Conservation (phyloP, 345 rosid genomes). For the sweet orange (Citrus sinensis) region DVS_A1.0 CM039167.1:17722501-17723000, state of each 20-base stretch:
- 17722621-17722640: not conserved
- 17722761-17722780: not conserved
- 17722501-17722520: not conserved
- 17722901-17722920: conserved; percentile 17
- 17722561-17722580: not conserved
- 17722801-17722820: not conserved
- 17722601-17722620: not conserved
- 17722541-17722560: not conserved
- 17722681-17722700: not conserved
- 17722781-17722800: not conserved
- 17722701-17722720: not conserved
- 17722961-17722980: not conserved
- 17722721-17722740: not conserved
- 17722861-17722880: conserved; percentile 80
- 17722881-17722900: conserved; percentile 65
- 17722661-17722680: not conserved
- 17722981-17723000: not conserved
- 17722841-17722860: not conserved
- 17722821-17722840: not conserved
- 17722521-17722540: not conserved
- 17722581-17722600: not conserved
- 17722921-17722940: not conserved
- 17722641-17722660: not conserved
- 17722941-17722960: not conserved
- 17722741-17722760: not conserved